Evolutionary conservation across 352 stramenopile species (phyloP), one percentile per base, ranked within the genome.

Genomic region (Phytopythium litorale): DNA sequence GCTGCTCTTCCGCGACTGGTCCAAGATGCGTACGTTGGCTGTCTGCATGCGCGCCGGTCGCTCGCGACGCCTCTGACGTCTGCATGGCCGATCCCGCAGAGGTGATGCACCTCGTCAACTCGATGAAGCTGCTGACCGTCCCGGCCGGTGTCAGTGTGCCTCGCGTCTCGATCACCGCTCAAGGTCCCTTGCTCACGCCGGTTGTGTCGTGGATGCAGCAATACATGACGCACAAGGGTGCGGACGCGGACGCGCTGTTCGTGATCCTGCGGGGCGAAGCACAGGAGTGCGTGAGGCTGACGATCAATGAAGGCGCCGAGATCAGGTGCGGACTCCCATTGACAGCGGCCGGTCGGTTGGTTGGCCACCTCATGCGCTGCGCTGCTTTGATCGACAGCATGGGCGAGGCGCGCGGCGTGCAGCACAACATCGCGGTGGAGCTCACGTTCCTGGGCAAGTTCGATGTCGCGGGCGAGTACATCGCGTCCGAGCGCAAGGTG

Each of bases 51-150:
- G 4, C 13, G 16, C 40, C 32, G 16, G 11, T 55, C 23, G 49
- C 23, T 16, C 49, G 28, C 30, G 13, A 19, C 16, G 33, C 3
- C 53, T 32, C 50, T 56, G 32, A 21, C 50, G 4, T 40, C 12
- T 43, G 28, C 6, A 23, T 42, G 25, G 58, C 7, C n/a, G n/a
- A n/a, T n/a, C 15, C 11, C 38, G 18, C 54, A 94, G 84, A 94
- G 56, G 67, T 94, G 62, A 94, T 92, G 81, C 83, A 91, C 43
- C 68, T 94, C 35, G 76, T 91, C 50, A 91, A 92, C 64, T 92
- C 81, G 5, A 92, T 91, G 81, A 92, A 92, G 70, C 69, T 89
- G n/a, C 53, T 88, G 12, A 79, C 68, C 0, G 54, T 90, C 16
- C 75, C 78, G 33, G 81, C 78, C 8, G 78, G 79, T 2, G 83